Conservation (phyloP, 768 basidiomycete genomes). For the Kwoniella europaea region DNA sequence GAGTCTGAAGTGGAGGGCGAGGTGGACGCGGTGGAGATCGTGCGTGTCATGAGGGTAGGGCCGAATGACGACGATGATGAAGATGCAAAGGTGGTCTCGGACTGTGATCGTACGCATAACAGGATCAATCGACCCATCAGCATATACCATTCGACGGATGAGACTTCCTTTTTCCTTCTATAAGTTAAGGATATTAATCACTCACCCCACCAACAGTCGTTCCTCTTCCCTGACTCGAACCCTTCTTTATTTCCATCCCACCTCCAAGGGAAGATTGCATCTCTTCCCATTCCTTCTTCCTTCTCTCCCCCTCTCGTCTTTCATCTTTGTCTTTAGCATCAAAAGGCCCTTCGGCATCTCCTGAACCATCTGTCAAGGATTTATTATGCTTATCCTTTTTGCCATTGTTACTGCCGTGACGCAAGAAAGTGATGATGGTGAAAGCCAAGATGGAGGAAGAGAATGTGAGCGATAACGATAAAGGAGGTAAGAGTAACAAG, state of each 20-base stretch:
- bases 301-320: constrained; percentile 31
- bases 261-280: constrained; percentile 32
- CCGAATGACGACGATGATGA: constrained; percentile 26
- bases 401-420: constrained; percentile 1
- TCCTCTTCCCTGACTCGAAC: constrained; percentile 21
- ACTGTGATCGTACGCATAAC: constrained; percentile 9
- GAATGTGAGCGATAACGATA: constrained; percentile 52
- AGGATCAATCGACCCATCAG: too few relatives aligned
- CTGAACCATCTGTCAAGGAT: background rate
- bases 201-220: constrained; percentile 43
- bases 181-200: background rate
- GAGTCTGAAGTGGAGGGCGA: constrained; percentile 15
- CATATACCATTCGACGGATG: background rate
- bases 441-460: constrained; percentile 51
- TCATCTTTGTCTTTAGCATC: constrained; percentile 28
- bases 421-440: constrained; percentile 45
- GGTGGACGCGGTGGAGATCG: background rate
- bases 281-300: constrained; percentile 42
- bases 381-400: constrained; percentile 2
- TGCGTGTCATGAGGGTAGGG: constrained; percentile 13
- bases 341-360: background rate
- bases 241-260: constrained; percentile 31
- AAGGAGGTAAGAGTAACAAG: constrained; percentile 52
- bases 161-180: background rate
- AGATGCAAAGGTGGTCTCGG: constrained; percentile 33